Evolutionary conservation across 1,139 yeast species (phyloP).

Genomic region (Debaryomycetaceae sp.): DNA sequence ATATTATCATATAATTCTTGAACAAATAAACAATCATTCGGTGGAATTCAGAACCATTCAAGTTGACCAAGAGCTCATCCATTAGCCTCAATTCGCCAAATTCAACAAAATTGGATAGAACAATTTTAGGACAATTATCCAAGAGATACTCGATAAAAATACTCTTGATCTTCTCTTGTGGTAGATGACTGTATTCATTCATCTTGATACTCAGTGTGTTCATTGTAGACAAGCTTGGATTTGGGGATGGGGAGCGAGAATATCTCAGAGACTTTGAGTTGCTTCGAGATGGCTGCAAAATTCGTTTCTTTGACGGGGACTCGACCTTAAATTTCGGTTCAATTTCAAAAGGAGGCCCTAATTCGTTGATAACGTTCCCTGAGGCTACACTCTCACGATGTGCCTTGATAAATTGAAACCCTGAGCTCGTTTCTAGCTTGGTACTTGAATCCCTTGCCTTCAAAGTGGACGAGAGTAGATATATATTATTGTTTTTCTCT

Average conservation of each 20-base stretch:
- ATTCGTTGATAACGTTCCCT: not conserved
- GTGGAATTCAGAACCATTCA: slow-evolving; percentile 8
- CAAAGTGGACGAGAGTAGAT: slow-evolving; percentile 10
- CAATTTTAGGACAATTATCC: slow-evolving; percentile 19
- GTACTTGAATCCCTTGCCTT: not conserved
- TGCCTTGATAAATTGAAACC: not conserved
- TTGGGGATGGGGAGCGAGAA: slow-evolving; percentile 18
- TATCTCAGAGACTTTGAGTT: slow-evolving; percentile 1
- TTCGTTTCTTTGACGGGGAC: no score
- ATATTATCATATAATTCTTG: slow-evolving; percentile 28
- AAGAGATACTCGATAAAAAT: slow-evolving; percentile 27
- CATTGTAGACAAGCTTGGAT: slow-evolving; percentile 15
- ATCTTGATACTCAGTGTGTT: slow-evolving; percentile 16
- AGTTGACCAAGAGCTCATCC: slow-evolving; percentile 26
- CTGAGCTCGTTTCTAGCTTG: not conserved
- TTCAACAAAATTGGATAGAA: slow-evolving; percentile 22
- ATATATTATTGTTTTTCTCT: slow-evolving; percentile 4
- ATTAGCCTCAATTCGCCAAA: slow-evolving; percentile 38
- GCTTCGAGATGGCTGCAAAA: not conserved
- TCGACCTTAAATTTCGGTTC: no score
- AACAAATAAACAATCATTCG: slow-evolving; percentile 28
- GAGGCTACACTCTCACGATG: not conserved
- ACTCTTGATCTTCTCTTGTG: slow-evolving; percentile 26
- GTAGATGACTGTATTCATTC: slow-evolving; percentile 13
- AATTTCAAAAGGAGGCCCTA: not conserved